A percentile compares a stretch with the other conserved stretches of the same genome.
These are phyloP conservation scores for Pholiota molesta DNA, from an alignment of 768 basidiomycete genomes.

Conservation along the genomic window DNA sequence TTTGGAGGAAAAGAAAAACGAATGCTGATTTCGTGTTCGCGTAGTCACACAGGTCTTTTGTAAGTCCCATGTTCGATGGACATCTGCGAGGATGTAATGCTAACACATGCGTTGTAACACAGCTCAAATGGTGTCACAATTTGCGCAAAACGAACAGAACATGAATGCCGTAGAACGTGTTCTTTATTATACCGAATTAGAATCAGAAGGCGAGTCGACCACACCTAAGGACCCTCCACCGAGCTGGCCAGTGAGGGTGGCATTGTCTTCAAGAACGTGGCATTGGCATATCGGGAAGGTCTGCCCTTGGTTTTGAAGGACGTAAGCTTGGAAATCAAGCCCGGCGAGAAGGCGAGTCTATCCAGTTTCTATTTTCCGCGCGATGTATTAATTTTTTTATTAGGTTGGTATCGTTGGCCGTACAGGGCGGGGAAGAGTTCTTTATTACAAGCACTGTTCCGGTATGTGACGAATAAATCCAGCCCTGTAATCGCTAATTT, in stretches of 20 bases:
- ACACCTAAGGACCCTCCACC: constrained; percentile 48
- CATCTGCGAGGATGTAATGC: neutral
- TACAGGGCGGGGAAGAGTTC: constrained; percentile 60
- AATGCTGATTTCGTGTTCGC: constrained; percentile 1
- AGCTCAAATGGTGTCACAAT: constrained; percentile 60
- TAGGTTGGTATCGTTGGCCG: constrained; percentile 52
- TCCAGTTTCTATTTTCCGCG: neutral
- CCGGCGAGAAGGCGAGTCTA: constrained; percentile 64
- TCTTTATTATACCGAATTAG: constrained; percentile 65
- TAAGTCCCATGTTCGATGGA: constrained; percentile 23
- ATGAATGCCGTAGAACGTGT: constrained; percentile 78
- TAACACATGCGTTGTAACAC: neutral
- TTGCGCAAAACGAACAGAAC: constrained; percentile 66
- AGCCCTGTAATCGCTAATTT: neutral
- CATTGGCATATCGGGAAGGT: constrained; percentile 61
- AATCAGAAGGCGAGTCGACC: constrained; percentile 51
- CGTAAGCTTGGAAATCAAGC: constrained; percentile 54
- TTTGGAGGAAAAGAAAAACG: neutral
- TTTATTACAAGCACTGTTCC: constrained; percentile 57
- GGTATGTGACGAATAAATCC: constrained; percentile 32
- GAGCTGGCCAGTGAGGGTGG: constrained; percentile 56
- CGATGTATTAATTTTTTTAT: neutral
- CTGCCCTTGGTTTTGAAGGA: constrained; percentile 67
- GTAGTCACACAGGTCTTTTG: constrained; percentile 51
- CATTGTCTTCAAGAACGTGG: constrained; percentile 59